Conservation (phyloP, 768 basidiomycete species). For the Termitomyces bulborhizus region DNA sequence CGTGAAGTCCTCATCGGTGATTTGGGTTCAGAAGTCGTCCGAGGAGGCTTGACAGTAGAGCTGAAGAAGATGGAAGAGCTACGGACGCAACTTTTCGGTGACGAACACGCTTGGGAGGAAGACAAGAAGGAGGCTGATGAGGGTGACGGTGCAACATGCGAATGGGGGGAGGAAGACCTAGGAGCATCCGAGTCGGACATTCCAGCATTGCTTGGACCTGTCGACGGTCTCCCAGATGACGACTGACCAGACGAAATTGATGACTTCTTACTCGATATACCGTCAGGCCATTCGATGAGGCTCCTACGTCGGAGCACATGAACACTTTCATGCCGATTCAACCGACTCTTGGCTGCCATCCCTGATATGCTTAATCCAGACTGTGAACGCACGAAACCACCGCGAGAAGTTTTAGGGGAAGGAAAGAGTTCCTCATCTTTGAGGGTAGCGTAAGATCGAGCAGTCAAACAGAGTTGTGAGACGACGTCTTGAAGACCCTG, state of each 20-base stretch:
- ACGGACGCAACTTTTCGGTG: constrained; percentile 13
- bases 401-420: constrained; percentile 36
- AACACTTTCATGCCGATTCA: constrained; percentile 66
- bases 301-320: constrained; percentile 57
- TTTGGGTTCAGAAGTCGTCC: constrained; percentile 9
- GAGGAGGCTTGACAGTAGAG: constrained; percentile 7
- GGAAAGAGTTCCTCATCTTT: constrained; percentile 63
- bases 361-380: constrained; percentile 57
- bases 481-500: constrained; percentile 76
- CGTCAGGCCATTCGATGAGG: constrained; percentile 30
- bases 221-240: constrained; percentile 23
- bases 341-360: constrained; percentile 56
- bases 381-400: constrained; percentile 45
- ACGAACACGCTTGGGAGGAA: constrained; percentile 14
- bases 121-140: constrained; percentile 30
- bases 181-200: constrained; percentile 21
- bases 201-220: constrained; percentile 29
- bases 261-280: constrained; percentile 15
- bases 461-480: constrained; percentile 64
- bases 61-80: constrained; percentile 8
- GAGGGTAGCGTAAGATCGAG: constrained; percentile 57
- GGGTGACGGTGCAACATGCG: constrained; percentile 27
- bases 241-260: constrained; percentile 19
- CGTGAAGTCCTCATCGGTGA: constrained; percentile 25
- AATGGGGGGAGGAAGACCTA: constrained; percentile 11